Evolutionary conservation across 768 basidiomycete genomes (phyloP), one percentile per base, ranked within the genome.

Genomic region (Inosperma sp.): DNA sequence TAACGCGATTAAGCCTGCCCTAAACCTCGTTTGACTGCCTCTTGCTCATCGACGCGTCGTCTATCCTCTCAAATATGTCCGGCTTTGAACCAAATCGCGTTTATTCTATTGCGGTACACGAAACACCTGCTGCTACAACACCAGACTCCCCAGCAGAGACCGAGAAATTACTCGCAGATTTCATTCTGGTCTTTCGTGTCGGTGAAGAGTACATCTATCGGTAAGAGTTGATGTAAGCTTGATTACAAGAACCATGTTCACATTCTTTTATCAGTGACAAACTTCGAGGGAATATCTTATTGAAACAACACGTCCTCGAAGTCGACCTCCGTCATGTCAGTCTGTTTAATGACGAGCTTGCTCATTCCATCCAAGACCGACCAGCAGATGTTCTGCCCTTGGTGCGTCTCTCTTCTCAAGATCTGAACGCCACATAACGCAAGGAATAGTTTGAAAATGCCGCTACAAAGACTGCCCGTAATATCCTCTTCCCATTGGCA

Each of bases 131-230:
- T 7, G 73, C 79, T 14, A 69, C 75, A 9, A 70, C 78, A 13
- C 78, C 83, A 19, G 89, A 93, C 16, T 77, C 82, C 0, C 86
- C 88, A 5, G 85, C 92, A 3, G 86, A 91, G 62, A 82, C 82
- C 0, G 91, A 93, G 62, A 84, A 82, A 62, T 72, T 85, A 22
- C 75, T 95, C 19, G 77, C 84, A 45, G 88, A 96, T 27, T 97
- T 98, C 69, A 74, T 97, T 36, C 76, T 90, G 48, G 82, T 85
- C 47, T 97, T 89, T 70, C 82, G 94, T 55, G 80, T 94, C 40
- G 90, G 88, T 9, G 88, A 87, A 56, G 88, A 91, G 61, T 98
- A 93, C 72, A 81, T 90, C 47, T 98, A 98, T 69, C 79, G 94
- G 93, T 86, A 49, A 51, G 78, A 60, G 19, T 36, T 25, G 6